Conservation (phyloP, 768 basidiomycete genomes). For the Hygrophoropsis aurantiaca region DNA sequence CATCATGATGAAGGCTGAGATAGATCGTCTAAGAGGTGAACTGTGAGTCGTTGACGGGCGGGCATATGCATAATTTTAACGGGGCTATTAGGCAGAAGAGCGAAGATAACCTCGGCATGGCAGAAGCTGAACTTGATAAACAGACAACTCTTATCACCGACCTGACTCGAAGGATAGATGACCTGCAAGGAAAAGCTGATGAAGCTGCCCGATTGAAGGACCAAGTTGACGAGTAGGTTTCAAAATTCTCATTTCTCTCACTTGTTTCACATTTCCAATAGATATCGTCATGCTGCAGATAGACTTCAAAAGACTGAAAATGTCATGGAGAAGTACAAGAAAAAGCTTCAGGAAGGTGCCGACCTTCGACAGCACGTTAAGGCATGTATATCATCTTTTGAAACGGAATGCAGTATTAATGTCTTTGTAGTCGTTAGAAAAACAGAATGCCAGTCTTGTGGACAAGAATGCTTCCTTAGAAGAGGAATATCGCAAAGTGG, state of each 20-base stretch:
- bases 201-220: conserved; percentile 84
- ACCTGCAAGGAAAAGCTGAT: conserved; percentile 75
- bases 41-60: conserved; percentile 58
- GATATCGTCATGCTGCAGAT: conserved; percentile 90
- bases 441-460: conserved; percentile 88
- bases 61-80: conserved; percentile 23
- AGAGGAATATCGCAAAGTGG: conserved; percentile 86
- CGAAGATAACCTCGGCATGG: conserved; percentile 84
- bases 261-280: conserved; percentile 25
- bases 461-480: conserved; percentile 92
- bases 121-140: conserved; percentile 83
- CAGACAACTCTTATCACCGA: conserved; percentile 68
- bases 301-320: conserved; percentile 93
- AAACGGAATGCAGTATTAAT: background rate
- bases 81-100: conserved; percentile 76
- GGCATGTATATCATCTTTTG: conserved; percentile 38
- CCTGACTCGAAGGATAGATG: conserved; percentile 76
- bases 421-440: conserved; percentile 70
- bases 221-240: conserved; percentile 83
- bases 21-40: conserved; percentile 77
- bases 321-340: conserved; percentile 98
- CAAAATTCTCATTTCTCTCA: background rate
- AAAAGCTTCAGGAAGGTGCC: conserved; percentile 93
- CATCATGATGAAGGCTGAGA: conserved; percentile 74
- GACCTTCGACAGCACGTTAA: conserved; percentile 86